Base-by-base conservation (phyloP, 192 early-diverging fungal species). In the Backusella tuberculispora region DNA sequence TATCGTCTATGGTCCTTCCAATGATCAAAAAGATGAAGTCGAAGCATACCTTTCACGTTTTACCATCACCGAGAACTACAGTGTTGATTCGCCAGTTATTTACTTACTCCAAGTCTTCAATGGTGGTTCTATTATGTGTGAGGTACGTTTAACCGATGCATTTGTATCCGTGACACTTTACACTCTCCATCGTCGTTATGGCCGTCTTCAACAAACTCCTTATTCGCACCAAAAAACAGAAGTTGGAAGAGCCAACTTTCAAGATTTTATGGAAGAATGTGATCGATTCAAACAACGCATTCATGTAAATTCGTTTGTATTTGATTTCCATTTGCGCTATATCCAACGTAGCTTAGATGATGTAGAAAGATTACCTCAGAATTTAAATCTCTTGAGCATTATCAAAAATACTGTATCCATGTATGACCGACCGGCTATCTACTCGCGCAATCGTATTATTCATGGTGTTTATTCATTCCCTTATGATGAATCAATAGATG, bases 301-400 rank as follows among this genome's bases (percentile, higher is more conserved):
- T 37, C 89, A 88, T 48, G 85, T 88, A 63, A 87, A 88, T 63
- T 88, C 87, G 7, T 90, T 90, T 78, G 85, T 88, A 10, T 87
- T 86, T 69, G 89, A 90, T 66, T 90, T 88, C 65, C 85, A 86
- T 44, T 71, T 90, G 9, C 81, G 85, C 53, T 86, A 85, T 66
- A 81, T 88, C 17, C 82, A 84, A 37, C 72, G 79, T 13, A 83
- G 83, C 15, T 72, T 88, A 41, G 79, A 83, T 68, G 75, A 80
- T n/a, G 65, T 76, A 17, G 76, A 68, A 0, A 48, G 53, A 41
- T 66, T 81, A 8, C 79, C 86, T 14, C 75, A 64, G 9, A 74
- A 84, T 9, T 75, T 87, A 9, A 82, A 88, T 66, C 53, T 89
- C 7, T 29, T 89, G 14, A 83, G 85, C 73, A 77, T 88, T 8